Base-by-base conservation (phyloP, 75 land plant genomes). In the Cunninghamia lanceolata region DNA sequence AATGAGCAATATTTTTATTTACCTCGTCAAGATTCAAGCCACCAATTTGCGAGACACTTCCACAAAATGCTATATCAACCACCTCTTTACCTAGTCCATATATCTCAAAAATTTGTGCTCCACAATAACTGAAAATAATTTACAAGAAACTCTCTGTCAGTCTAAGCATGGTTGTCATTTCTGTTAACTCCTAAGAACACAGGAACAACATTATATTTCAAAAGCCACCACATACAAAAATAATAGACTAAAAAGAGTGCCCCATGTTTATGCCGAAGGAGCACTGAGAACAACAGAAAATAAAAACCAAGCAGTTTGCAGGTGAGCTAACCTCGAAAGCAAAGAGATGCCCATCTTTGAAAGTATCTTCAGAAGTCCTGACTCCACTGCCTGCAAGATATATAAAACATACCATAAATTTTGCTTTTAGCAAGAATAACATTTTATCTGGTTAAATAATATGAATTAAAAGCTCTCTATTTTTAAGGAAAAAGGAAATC, bases 271-370 rank as follows among this genome's bases (percentile, higher is more conserved):
- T 70, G 52, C 83, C 70, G 46, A 46, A 80, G 53, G 32, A 42
- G 9, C 36, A 66, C 54, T 38, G 83, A 83, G 46, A 28, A 83
- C 35, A 14, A 81, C n/a, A 66, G 43, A 82, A 68, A 82, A 63
- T 30, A 73, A 25, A 47, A 43, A 25, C 34, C 43, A 42, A 32
- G 54, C 9, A 84, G n/a, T 34, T 10, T 30, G 11, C 0, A 34
- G 52, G 34, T 36, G 4, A 66, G 75, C 78, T 21, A 83, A 98
- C 99, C 99, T 96, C 4, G 99, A 95, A 43, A 98, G 94, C 86
- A 96, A 88, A 34, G 97, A 98, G 45, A 98, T 98, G 42, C 99
- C 99, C 99, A 98, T 98, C 85, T 98, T 98, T 76, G 99, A 96
- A 70, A 98, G 92, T 84, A 98, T 95, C 83, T 98, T 98, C 63